phyloP scores from a whole-genome alignment of 768 basidiomycete species.

The Agaricus sinodeliciosus region DNA sequence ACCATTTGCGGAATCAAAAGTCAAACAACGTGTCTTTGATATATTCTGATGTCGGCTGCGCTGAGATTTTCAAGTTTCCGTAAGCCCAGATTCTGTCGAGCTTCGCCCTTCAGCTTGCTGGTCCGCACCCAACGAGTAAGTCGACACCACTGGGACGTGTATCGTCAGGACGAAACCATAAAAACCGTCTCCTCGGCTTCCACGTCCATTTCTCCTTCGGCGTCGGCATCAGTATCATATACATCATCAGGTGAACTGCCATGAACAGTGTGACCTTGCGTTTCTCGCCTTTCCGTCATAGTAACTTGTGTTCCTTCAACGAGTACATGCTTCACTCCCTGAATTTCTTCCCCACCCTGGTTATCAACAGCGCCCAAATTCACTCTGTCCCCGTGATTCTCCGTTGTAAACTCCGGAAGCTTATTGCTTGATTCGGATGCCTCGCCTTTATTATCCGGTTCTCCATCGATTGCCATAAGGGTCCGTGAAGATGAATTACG shows the following conservation, averaged over 20 bases:
- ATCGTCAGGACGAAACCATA: neutral
- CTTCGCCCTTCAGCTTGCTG: too few relatives aligned
- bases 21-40: too few relatives aligned
- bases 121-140: too few relatives aligned
- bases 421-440: too few relatives aligned
- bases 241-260: constrained; percentile 11
- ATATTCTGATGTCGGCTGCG: too few relatives aligned
- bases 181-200: constrained; percentile 17
- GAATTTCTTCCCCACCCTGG: neutral
- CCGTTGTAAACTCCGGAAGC: neutral
- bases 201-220: constrained; percentile 29
- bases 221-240: constrained; percentile 22
- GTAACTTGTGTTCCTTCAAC: constrained; percentile 5
- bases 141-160: neutral
- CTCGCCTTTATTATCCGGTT: neutral
- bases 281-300: constrained; percentile 9
- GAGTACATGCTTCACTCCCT: neutral
- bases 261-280: neutral
- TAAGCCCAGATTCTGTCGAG: too few relatives aligned
- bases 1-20: too few relatives aligned
- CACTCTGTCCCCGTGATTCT: neutral
- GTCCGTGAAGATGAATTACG: neutral
- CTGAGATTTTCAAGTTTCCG: too few relatives aligned
- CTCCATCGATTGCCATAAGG: neutral
- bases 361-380: neutral